These are phyloP conservation scores for Fusarium luffae DNA, from an alignment of 2,329 filamentous ascomycete species.

Conservation along the genomic window DNA sequence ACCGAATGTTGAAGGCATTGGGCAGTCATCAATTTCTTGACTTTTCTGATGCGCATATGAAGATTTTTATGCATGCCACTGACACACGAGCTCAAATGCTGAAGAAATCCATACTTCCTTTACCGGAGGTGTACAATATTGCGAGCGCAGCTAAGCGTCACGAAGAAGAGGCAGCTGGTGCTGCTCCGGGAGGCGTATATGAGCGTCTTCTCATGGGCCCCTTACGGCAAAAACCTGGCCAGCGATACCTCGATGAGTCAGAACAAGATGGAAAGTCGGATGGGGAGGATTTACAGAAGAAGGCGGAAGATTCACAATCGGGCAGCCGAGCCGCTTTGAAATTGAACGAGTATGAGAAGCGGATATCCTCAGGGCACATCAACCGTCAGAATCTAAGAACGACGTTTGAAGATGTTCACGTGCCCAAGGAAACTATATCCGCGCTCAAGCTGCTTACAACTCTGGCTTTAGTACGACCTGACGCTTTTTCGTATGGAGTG, in stretches of 20 bases:
- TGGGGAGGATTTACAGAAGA: constrained; percentile 44
- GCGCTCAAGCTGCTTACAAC: constrained; percentile 90
- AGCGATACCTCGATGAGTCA: constrained; percentile 48
- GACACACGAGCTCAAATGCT: constrained; percentile 46
- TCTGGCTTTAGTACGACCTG: constrained; percentile 85
- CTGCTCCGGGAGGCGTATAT: constrained; percentile 43
- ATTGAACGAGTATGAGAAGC: constrained; percentile 83
- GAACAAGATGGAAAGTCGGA: constrained; percentile 41
- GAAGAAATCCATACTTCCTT: constrained; percentile 51
- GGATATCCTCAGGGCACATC: constrained; percentile 82
- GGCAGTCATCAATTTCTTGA: constrained; percentile 42
- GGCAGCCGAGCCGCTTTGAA: constrained; percentile 50
- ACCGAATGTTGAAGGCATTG: constrained; percentile 58
- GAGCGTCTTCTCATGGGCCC: constrained; percentile 50
- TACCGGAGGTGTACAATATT: constrained; percentile 55
- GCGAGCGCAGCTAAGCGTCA: constrained; percentile 49
- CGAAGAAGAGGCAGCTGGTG: constrained; percentile 35
- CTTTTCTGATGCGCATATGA: constrained; percentile 42
- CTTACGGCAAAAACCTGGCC: constrained; percentile 48
- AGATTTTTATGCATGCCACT: constrained; percentile 43
- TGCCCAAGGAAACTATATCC: constrained; percentile 82
- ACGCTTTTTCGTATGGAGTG: constrained; percentile 96
- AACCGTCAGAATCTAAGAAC: constrained; percentile 84
- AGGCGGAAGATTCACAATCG: constrained; percentile 46
- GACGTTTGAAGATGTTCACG: constrained; percentile 89